These are phyloP conservation scores for Nitzschia palea DNA, from an alignment of 108 stramenopile species.

Conservation along the genomic window DNA sequence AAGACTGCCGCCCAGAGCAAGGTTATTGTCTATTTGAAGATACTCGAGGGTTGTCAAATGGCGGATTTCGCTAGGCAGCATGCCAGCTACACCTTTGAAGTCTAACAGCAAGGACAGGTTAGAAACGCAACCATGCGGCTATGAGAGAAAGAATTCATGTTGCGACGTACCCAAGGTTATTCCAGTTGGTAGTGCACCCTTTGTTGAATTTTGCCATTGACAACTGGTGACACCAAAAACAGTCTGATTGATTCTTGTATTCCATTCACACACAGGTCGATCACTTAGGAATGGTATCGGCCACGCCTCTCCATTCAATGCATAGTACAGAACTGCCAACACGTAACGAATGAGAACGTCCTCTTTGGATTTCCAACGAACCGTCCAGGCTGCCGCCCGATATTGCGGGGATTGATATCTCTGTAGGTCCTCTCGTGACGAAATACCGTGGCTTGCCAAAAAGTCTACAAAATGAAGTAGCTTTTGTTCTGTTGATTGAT, in stretches of 20 bases:
- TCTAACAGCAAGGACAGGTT: no score
- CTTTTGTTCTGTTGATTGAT: no score
- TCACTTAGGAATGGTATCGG: constrained; percentile 1
- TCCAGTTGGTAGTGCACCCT: constrained; percentile 3
- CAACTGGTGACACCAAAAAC: not conserved
- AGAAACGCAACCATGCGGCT: no score
- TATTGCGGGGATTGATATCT: constrained; percentile 31
- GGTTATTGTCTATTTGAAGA: constrained; percentile 11
- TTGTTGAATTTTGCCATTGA: not conserved
- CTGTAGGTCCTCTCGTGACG: not conserved
- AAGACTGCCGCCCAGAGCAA: not conserved
- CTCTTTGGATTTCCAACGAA: not conserved
- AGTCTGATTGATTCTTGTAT: not conserved
- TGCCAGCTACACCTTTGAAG: no score
- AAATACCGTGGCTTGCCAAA: not conserved
- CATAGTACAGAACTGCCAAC: constrained; percentile 39
- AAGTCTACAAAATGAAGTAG: constrained; percentile 1
- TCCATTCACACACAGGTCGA: constrained; percentile 27
- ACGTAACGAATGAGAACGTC: constrained; percentile 28
- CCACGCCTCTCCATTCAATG: constrained; percentile 20
- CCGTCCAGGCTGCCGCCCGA: constrained; percentile 46
- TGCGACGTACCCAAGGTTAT: constrained; percentile 1
- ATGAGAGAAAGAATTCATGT: not conserved
- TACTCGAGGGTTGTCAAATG: constrained; percentile 8
- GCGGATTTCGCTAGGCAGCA: not conserved